Evolutionary conservation across 441 rosid genomes (phyloP).

Genomic region (Populus tomentosa): DNA sequence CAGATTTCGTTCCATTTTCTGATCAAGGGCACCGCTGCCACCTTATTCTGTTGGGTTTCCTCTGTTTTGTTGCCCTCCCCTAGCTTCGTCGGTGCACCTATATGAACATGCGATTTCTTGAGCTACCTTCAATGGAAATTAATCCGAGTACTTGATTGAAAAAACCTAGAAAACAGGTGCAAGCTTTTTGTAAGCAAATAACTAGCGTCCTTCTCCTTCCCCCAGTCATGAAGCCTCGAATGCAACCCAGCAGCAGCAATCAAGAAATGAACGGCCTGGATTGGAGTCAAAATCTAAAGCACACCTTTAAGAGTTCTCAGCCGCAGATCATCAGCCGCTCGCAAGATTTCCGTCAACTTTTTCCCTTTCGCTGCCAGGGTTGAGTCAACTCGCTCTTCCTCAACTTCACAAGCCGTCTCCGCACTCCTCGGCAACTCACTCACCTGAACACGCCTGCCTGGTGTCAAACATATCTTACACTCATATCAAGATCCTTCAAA

Average conservation of each 20-base stretch:
- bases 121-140: too few species aligned
- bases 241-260: slow-evolving; percentile 49
- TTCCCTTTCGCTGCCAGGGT: neutral
- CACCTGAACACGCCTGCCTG: neutral
- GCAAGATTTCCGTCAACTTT: neutral
- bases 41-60: too few species aligned
- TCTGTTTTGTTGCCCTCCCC: too few species aligned
- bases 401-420: neutral
- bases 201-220: slow-evolving; percentile 23
- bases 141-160: too few species aligned
- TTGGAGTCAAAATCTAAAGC: slow-evolving; percentile 29
- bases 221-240: slow-evolving; percentile 46
- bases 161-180: too few species aligned
- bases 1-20: too few species aligned
- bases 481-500: too few species aligned
- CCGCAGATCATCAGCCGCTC: slow-evolving; percentile 35
- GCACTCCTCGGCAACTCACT: neutral
- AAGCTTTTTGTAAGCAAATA: too few species aligned
- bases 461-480: too few species aligned
- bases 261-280: slow-evolving; percentile 42
- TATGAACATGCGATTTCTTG: too few species aligned
- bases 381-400: slow-evolving; percentile 20
- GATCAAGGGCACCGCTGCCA: too few species aligned
- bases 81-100: too few species aligned
- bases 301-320: slow-evolving; percentile 30